Percentiles rank a stretch among this genome's conserved stretches.
Evolutionary conservation across 768 basidiomycete genomes (phyloP).

Genomic region (Xerocomus potaroensis): DNA sequence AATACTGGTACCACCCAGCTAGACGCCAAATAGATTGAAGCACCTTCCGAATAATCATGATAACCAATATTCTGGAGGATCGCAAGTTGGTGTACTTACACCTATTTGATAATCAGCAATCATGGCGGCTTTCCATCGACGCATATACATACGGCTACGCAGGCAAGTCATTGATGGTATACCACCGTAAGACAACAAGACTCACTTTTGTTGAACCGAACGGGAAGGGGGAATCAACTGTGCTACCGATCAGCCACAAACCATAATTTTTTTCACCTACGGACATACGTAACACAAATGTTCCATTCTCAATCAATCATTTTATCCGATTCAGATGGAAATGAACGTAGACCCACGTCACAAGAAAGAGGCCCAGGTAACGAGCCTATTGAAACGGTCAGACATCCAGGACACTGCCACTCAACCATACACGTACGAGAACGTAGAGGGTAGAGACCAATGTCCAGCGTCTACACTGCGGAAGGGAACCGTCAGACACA

Average conservation of each 20-base stretch:
- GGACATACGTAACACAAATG: neutral
- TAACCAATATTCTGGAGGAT: neutral
- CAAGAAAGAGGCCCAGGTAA: neutral
- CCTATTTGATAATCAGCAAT: neutral
- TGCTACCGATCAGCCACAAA: neutral
- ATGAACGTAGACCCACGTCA: neutral
- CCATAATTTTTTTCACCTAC: no score
- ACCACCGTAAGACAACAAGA: neutral
- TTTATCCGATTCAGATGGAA: neutral
- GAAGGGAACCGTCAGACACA: neutral
- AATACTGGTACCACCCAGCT: neutral
- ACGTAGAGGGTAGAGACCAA: constrained; percentile 1
- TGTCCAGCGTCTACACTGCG: constrained; percentile 1
- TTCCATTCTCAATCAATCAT: neutral
- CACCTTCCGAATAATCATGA: neutral
- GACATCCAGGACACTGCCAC: no score
- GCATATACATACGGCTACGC: neutral
- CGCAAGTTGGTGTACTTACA: neutral
- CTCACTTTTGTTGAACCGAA: neutral
- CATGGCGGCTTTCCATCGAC: neutral
- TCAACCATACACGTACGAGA: neutral
- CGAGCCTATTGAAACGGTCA: neutral
- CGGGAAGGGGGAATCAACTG: neutral
- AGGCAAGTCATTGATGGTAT: neutral
- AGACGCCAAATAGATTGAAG: neutral